phyloP scores from a whole-genome alignment of 2,329 filamentous ascomycete genomes.

The Microsporum canis region DNA sequence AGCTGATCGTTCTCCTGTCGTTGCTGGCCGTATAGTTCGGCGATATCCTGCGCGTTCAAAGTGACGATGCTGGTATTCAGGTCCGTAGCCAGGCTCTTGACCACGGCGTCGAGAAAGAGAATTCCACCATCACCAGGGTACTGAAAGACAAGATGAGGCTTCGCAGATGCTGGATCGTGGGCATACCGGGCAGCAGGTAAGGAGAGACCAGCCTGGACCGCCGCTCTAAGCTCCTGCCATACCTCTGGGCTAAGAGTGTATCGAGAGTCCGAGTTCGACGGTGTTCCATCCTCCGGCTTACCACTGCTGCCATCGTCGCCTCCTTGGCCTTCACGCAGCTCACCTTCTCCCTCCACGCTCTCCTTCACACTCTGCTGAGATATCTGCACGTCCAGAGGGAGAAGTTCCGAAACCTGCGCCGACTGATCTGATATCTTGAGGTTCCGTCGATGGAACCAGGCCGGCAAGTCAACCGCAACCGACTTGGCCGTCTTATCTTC shows the following conservation, averaged over 20 bases:
- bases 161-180: constrained; percentile 39
- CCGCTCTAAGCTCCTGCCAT: constrained; percentile 41
- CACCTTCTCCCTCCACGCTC: constrained; percentile 13
- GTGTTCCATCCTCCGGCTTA: constrained; percentile 6
- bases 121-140: constrained; percentile 48
- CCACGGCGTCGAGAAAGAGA: constrained; percentile 47
- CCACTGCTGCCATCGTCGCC: constrained; percentile 19
- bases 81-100: constrained; percentile 51
- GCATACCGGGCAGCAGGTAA: constrained; percentile 31
- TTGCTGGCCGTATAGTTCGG: constrained; percentile 32
- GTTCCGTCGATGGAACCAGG: constrained; percentile 31
- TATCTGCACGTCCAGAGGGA: constrained; percentile 22
- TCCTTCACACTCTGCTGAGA: constrained; percentile 7
- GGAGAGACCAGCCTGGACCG: constrained; percentile 41
- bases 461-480: constrained; percentile 22
- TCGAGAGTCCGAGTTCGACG: constrained; percentile 5
- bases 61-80: constrained; percentile 38
- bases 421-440: constrained; percentile 19
- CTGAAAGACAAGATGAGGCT: constrained; percentile 48
- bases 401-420: constrained; percentile 9
- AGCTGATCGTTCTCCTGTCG: constrained; percentile 26
- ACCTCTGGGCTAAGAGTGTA: constrained; percentile 27
- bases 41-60: constrained; percentile 37
- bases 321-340: constrained; percentile 16
- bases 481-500: constrained; percentile 14